These are phyloP conservation scores for Candolleomyces aberdarensis DNA, from an alignment of 768 basidiomycete species.

Conservation along the genomic window DNA sequence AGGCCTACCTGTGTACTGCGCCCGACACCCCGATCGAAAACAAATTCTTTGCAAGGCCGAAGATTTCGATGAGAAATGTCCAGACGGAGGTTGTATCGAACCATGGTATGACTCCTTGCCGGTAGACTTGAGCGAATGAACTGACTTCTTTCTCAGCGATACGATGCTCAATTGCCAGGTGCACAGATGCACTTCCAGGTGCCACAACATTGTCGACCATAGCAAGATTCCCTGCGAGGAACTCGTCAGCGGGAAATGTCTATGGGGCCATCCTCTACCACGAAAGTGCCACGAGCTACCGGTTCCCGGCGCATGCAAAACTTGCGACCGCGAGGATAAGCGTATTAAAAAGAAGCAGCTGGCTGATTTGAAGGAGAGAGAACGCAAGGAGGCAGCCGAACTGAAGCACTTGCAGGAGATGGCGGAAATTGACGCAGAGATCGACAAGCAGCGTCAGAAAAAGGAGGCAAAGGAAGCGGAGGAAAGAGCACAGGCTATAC, in stretches of 20 bases:
- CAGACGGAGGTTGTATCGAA: conserved; percentile 61
- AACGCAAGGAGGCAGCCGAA: conserved; percentile 43
- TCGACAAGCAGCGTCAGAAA: conserved; percentile 18
- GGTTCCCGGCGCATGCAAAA: conserved; percentile 32
- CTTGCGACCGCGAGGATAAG: conserved; percentile 46
- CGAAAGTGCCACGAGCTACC: conserved; percentile 42
- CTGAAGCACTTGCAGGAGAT: conserved; percentile 38
- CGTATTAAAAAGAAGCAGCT: conserved; percentile 37
- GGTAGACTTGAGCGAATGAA: not conserved
- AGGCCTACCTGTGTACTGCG: conserved; percentile 59
- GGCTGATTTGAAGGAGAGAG: conserved; percentile 38
- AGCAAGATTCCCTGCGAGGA: conserved; percentile 49
- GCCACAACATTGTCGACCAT: conserved; percentile 55
- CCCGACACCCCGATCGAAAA: conserved; percentile 45
- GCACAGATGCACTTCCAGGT: conserved; percentile 58
- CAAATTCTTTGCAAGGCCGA: conserved; percentile 35
- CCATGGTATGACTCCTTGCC: conserved; percentile 43
- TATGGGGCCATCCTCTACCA: conserved; percentile 37
- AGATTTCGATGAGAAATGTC: conserved; percentile 50
- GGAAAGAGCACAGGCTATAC: conserved; percentile 34
- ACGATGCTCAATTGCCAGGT: conserved; percentile 44
- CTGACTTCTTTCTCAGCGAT: conserved; percentile 33
- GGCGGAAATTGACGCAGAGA: conserved; percentile 39
- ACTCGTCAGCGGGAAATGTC: conserved; percentile 36
- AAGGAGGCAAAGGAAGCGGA: conserved; percentile 39